A percentile compares a stretch with the other conserved stretches of the same genome.
Conservation (phyloP, 257 asterid genomes). For the Solanum ahanhuiri region DNA sequence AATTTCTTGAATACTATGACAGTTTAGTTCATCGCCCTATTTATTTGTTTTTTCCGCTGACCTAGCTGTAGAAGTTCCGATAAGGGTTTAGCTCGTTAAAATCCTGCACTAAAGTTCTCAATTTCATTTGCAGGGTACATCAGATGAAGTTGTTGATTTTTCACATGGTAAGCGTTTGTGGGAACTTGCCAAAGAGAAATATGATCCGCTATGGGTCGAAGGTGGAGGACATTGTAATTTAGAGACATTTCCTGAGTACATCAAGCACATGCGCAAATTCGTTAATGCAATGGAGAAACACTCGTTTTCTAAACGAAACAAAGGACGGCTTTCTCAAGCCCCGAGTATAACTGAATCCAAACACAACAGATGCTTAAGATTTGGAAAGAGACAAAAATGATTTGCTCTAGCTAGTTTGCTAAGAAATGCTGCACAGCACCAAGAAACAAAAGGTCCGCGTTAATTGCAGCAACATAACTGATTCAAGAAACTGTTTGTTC, state of each 20-base stretch:
- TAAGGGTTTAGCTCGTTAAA: background rate
- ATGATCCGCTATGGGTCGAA: constrained; percentile 88
- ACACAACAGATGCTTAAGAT: constrained; percentile 75
- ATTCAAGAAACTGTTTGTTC: background rate
- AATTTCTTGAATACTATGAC: background rate
- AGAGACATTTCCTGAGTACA: constrained; percentile 87
- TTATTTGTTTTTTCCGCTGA: background rate
- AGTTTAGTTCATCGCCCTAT: background rate
- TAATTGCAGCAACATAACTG: background rate
- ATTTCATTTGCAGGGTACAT: constrained; percentile 54
- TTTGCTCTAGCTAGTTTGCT: background rate
- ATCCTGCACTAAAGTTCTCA: background rate
- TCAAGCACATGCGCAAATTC: constrained; percentile 71
- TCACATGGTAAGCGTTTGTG: constrained; percentile 92
- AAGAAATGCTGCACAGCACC: background rate
- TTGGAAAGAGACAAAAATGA: constrained; percentile 35
- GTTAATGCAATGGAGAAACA: constrained; percentile 79
- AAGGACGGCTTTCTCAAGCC: constrained; percentile 13
- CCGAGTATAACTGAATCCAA: constrained; percentile 38
- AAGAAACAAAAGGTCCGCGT: background rate
- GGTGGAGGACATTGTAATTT: constrained; percentile 99
- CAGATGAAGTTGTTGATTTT: constrained; percentile 78
- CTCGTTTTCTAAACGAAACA: constrained; percentile 60
- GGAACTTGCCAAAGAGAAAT: constrained; percentile 95
- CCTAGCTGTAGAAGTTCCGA: background rate